phyloP scores from a whole-genome alignment of 768 basidiomycete species.

The Rhodosporidiobolus odoratus region DNA sequence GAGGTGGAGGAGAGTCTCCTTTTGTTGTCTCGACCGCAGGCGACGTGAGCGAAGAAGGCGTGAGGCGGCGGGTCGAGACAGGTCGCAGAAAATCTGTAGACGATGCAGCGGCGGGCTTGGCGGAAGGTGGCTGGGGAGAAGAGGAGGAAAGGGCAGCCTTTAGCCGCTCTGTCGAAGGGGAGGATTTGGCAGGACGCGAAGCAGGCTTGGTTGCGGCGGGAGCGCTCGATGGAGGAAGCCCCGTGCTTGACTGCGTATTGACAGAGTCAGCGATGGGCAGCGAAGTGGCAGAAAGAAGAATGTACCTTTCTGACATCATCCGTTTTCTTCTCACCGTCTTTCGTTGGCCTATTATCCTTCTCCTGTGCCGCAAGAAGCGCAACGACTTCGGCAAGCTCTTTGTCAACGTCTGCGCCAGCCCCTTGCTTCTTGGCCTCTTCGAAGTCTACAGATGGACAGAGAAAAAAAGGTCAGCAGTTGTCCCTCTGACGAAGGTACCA shows the following conservation, averaged over 20 bases:
- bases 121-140: background rate
- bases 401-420: constrained; percentile 22
- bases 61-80: constrained; percentile 9
- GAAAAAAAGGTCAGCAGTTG: too few relatives aligned
- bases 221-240: too few relatives aligned
- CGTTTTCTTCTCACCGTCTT: background rate
- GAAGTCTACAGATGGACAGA: too few relatives aligned
- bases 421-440: constrained; percentile 10
- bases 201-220: background rate
- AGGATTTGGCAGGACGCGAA: background rate
- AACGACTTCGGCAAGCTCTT: background rate
- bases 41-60: background rate
- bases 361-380: background rate
- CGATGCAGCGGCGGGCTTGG: background rate
- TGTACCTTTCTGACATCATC: background rate
- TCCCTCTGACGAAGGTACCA: too few relatives aligned
- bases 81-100: background rate
- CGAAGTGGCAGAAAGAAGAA: background rate
- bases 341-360: background rate
- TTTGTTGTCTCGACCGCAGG: background rate
- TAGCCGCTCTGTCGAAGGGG: constrained; percentile 12
- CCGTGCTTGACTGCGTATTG: background rate
- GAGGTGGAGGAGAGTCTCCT: background rate
- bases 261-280: background rate
- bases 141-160: constrained; percentile 9